Evolutionary conservation across 2,329 filamentous ascomycete species (phyloP).

Genomic region (Whalleya microplaca): DNA sequence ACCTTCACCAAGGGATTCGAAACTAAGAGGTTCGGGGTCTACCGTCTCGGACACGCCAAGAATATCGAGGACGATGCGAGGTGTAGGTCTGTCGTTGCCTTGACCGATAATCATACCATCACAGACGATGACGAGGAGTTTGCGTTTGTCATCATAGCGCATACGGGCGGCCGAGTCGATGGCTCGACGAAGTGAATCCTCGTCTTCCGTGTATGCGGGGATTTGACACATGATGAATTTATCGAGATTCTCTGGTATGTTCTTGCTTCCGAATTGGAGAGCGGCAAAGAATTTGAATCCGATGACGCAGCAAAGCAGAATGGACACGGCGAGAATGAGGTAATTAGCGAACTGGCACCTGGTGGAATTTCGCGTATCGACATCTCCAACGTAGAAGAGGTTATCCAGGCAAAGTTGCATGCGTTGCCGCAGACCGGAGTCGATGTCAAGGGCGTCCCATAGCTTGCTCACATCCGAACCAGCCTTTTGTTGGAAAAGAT

Average conservation of each 20-base stretch:
- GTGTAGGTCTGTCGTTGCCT: constrained; percentile 94
- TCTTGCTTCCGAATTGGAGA: constrained; percentile 90
- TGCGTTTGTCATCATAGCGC: constrained; percentile 98
- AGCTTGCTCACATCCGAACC: constrained; percentile 82
- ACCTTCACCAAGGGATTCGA: constrained; percentile 94
- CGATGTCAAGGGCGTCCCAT: constrained; percentile 73
- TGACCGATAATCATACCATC: constrained; percentile 99
- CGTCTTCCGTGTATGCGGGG: constrained; percentile 96
- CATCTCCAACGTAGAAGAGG: constrained; percentile 88
- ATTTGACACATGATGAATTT: constrained; percentile 99
- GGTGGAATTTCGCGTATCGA: constrained; percentile 87
- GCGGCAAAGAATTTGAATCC: constrained; percentile 97
- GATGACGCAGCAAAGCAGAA: constrained; percentile 80
- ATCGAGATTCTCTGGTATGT: constrained; percentile 91
- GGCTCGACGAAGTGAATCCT: constrained; percentile 93
- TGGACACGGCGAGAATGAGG: constrained; percentile 82
- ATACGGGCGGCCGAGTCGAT: constrained; percentile 95
- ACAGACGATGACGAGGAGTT: constrained; percentile 88
- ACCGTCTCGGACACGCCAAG: constrained; percentile 91
- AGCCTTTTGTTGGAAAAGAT: constrained; percentile 75
- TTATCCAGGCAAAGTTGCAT: constrained; percentile 90
- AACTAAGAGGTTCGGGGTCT: constrained; percentile 94
- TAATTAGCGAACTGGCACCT: constrained; percentile 89
- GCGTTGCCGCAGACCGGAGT: constrained; percentile 57
- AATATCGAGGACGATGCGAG: constrained; percentile 95